Evolutionary conservation across 176 grass and related monocot genomes (phyloP).

Genomic region (Musa acuminata): DNA sequence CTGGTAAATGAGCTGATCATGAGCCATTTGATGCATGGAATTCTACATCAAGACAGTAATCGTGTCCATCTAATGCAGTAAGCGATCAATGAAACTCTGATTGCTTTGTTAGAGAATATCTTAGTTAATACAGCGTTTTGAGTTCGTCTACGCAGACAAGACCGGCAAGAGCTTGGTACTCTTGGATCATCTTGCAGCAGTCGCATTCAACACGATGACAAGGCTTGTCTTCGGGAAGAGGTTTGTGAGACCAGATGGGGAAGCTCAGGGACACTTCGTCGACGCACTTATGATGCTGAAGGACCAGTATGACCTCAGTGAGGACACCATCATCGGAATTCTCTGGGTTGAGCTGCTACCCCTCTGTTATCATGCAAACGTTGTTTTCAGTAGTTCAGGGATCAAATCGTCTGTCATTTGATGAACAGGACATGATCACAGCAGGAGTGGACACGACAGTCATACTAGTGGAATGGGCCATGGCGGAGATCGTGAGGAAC

Average conservation of each 20-base stretch:
- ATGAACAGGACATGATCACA: conserved; percentile 51
- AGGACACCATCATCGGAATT: conserved; percentile 56
- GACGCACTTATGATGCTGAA: conserved; percentile 53
- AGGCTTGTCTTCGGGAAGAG: conserved; percentile 74
- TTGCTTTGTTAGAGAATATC: too few relatives aligned
- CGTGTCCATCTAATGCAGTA: too few relatives aligned
- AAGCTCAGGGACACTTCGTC: conserved; percentile 53
- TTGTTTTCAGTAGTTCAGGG: too few relatives aligned
- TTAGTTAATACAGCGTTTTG: too few relatives aligned
- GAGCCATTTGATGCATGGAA: too few relatives aligned
- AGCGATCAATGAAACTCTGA: too few relatives aligned
- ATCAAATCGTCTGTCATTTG: too few relatives aligned
- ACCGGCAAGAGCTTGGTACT: background rate
- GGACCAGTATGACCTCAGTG: conserved; percentile 54
- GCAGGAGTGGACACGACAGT: conserved; percentile 64
- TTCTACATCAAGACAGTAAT: too few relatives aligned
- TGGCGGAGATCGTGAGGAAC: conserved; percentile 44
- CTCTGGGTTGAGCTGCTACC: conserved; percentile 35
- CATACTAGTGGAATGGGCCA: conserved; percentile 60
- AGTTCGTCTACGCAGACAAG: background rate
- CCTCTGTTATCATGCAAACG: too few relatives aligned
- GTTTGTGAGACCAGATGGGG: conserved; percentile 46
- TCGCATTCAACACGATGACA: conserved; percentile 71
- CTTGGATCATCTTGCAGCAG: conserved; percentile 32
- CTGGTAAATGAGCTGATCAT: conserved; percentile 17